phyloP scores from a whole-genome alignment of 306 rosid genomes.

The Rosa rugosa region DNA sequence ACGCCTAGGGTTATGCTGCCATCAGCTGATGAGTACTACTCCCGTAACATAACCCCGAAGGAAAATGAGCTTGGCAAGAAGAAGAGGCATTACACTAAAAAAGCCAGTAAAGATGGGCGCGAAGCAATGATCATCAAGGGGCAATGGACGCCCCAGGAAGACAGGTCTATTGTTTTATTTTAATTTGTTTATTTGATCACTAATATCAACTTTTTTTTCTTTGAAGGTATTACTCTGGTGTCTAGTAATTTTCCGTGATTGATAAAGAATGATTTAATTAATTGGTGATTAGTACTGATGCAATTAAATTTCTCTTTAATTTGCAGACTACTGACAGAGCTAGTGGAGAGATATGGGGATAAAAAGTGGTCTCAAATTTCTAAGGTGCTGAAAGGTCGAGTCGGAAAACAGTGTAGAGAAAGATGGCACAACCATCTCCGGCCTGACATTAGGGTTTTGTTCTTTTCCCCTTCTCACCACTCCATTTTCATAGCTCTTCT shows the following conservation, averaged over 20 bases:
- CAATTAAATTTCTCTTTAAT: background rate
- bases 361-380: constrained; percentile 74
- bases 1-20: background rate
- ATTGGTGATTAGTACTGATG: background rate
- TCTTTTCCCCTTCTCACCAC: background rate
- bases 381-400: constrained; percentile 40
- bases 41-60: constrained; percentile 6
- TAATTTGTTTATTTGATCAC: background rate
- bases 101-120: constrained; percentile 2
- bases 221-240: background rate
- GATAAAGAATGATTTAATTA: background rate
- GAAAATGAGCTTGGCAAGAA: background rate
- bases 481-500: constrained; percentile 10
- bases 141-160: constrained; percentile 68
- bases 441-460: constrained; percentile 66
- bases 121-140: constrained; percentile 45
- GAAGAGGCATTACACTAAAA: constrained; percentile 16
- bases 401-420: constrained; percentile 77
- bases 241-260: background rate
- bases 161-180: constrained; percentile 35
- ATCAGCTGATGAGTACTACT: background rate
- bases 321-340: constrained; percentile 44
- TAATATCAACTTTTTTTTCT: background rate
- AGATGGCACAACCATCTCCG: constrained; percentile 82
- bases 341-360: constrained; percentile 47